Base-by-base conservation (phyloP, 2,329 filamentous ascomycete genomes). In the Neodidymelliopsis sp. region DNA sequence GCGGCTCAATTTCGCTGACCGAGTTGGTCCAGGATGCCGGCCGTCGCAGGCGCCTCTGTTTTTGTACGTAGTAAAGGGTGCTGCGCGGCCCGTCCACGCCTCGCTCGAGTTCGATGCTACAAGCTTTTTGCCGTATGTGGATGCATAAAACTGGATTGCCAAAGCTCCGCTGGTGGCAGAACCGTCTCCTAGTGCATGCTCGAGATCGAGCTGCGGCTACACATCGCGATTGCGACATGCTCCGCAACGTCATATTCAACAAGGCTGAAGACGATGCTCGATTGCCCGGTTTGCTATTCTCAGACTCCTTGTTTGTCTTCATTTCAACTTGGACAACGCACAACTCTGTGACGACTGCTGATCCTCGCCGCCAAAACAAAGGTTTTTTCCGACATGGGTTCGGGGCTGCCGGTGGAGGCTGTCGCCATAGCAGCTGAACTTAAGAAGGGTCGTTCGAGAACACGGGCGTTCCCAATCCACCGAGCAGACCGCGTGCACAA, bases 221-320 rank as follows among this genome's bases (percentile, higher is more conserved):
- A 43, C 53, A 67, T 70, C 64, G 50, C 60, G 56, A 69, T 69
- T 55, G 45, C 57, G 49, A 59, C 40, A 53, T 49, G 28, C 37
- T 42, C 45, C 38, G 44, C 43, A 57, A 70, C 69, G 69, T 72
- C 69, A 72, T 70, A 56, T 49, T 25, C 60, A 58, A 60, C 51
- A 60, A 59, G 49, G 38, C 53, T 62, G 52, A 53, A 36, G 51
- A 40, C 52, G 50, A 41, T 41, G 44, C 36, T 36, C 29, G 35
- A 53, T 57, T 63, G 56, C 63, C 67, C 57, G 56, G 62, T 62
- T 50, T 44, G 36, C 57, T 57, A 51, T 47, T 35, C 27, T 34
- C 45, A 27, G 42, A 31, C 41, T 19, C 39, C 40, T 37, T 46
- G 41, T 51, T 54, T 53, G 47, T 47, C 41, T 39, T 30, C 48